A percentile compares a stretch with the other conserved stretches of the same genome.
Conservation (phyloP, 75 land plant species). For the Larix kaempferi region DNA sequence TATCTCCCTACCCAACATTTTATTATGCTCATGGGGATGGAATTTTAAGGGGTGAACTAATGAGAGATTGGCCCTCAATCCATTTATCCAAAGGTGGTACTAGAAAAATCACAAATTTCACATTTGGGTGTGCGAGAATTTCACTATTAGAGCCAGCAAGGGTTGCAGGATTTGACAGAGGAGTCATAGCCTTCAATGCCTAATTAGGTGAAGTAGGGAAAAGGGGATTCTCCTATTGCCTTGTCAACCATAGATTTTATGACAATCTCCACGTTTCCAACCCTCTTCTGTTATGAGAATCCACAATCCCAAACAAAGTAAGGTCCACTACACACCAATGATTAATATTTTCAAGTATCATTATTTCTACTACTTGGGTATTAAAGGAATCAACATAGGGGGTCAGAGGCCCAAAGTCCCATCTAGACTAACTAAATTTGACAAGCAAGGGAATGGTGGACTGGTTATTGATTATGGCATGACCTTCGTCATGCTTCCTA, state of each 20-base stretch:
- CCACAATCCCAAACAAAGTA: conserved; percentile 2
- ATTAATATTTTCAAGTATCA: conserved; percentile 46
- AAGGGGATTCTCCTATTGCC: conserved; percentile 73
- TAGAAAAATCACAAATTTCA: conserved; percentile 36
- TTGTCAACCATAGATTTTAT: conserved; percentile 31
- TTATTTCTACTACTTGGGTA: conserved; percentile 59
- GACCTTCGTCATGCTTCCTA: conserved; percentile 66
- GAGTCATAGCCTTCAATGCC: conserved; percentile 56
- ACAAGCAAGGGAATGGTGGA: conserved; percentile 63
- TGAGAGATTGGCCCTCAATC: conserved; percentile 24
- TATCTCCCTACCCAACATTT: conserved; percentile 39
- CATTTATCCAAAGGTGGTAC: conserved; percentile 7
- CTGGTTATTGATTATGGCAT: conserved; percentile 80
- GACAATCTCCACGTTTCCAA: conserved; percentile 7
- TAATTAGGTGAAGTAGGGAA: conserved; percentile 36
- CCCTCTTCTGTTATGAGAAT: conserved; percentile 7
- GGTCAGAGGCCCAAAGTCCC: conserved; percentile 31
- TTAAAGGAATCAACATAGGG: conserved; percentile 58
- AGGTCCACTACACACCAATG: conserved; percentile 58
- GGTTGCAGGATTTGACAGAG: conserved; percentile 77
- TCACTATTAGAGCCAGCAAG: conserved; percentile 64
- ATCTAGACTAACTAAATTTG: conserved; percentile 21
- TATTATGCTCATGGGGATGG: conserved; percentile 76
- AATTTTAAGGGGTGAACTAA: conserved; percentile 46
- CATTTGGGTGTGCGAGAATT: conserved; percentile 62